These are phyloP conservation scores for Crithidia sp. DNA, from an alignment of 208 protist species.

Conservation along the genomic window DNA sequence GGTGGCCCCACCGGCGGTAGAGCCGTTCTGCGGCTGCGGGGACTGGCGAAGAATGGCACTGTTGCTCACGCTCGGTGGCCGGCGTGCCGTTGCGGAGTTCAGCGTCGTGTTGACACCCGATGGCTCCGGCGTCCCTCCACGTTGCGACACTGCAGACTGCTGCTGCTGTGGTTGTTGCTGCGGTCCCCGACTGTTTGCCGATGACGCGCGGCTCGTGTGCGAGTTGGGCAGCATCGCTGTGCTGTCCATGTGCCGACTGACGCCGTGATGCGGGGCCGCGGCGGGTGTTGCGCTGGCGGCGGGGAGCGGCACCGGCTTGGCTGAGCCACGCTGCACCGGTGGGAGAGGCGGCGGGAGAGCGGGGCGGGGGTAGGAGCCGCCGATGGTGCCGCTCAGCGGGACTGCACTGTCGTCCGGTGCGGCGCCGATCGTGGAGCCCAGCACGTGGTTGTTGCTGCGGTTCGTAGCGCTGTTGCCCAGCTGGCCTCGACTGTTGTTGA, in stretches of 20 bases:
- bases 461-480: slow-evolving; percentile 17
- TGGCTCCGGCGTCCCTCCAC: slow-evolving; percentile 8
- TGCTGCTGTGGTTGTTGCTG: too few relatives aligned
- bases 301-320: not conserved
- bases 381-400: slow-evolving; percentile 23
- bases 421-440: slow-evolving; percentile 4
- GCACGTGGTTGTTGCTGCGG: not conserved
- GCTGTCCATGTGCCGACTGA: not conserved
- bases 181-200: slow-evolving; percentile 1
- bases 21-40: not conserved
- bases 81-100: slow-evolving; percentile 24
- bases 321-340: slow-evolving; percentile 37
- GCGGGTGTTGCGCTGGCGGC: not conserved
- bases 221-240: slow-evolving; percentile 17
- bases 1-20: not conserved
- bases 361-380: slow-evolving; percentile 32
- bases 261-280: not conserved
- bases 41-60: slow-evolving; percentile 7
- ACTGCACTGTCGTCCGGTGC: slow-evolving; percentile 14
- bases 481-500: slow-evolving; percentile 25
- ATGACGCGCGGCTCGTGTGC: slow-evolving; percentile 23
- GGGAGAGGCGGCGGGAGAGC: slow-evolving; percentile 32
- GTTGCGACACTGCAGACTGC: not conserved
- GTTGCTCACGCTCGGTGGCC: slow-evolving; percentile 10
- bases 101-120: slow-evolving; percentile 9